These are phyloP conservation scores for Cryptosporidium canis DNA, from an alignment of 169 alveolate genomes.

Conservation along the genomic window DNA sequence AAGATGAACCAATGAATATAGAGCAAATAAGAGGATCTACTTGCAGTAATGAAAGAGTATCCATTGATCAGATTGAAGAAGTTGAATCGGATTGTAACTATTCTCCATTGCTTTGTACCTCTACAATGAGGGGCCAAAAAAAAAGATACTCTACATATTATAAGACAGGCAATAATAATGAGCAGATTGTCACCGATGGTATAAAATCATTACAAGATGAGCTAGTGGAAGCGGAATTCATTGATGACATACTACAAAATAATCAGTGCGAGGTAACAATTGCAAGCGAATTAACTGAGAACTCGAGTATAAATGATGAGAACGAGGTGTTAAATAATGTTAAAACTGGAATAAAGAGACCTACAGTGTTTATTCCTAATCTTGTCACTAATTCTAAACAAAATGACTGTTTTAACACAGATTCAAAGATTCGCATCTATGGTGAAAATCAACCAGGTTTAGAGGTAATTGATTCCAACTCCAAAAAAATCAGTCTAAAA, in stretches of 20 bases:
- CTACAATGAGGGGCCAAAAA: slow-evolving; percentile 46
- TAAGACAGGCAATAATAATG: not conserved
- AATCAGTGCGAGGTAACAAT: not conserved
- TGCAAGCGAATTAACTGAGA: not conserved
- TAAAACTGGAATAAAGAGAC: slow-evolving; percentile 55
- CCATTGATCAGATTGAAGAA: not conserved
- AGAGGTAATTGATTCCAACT: not conserved
- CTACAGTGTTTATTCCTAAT: slow-evolving; percentile 57
- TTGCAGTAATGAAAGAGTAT: not conserved
- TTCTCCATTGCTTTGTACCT: slow-evolving; percentile 54
- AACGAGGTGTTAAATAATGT: not conserved
- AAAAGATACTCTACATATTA: slow-evolving; percentile 53
- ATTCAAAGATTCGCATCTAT: not conserved
- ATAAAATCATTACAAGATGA: slow-evolving; percentile 61
- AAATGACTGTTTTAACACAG: not conserved
- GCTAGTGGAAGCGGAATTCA: slow-evolving; percentile 67
- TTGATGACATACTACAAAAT: slow-evolving; percentile 23
- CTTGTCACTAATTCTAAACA: not conserved
- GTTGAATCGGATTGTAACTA: not conserved
- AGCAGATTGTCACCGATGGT: not conserved
- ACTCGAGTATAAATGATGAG: not conserved
- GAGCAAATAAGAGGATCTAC: not conserved
- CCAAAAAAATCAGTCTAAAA: slow-evolving; percentile 20
- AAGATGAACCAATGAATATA: not conserved
- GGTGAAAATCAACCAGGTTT: not conserved